These are phyloP conservation scores for Astragalus membranaceus DNA, from an alignment of 306 rosid genomes.

Conservation along the genomic window DNA sequence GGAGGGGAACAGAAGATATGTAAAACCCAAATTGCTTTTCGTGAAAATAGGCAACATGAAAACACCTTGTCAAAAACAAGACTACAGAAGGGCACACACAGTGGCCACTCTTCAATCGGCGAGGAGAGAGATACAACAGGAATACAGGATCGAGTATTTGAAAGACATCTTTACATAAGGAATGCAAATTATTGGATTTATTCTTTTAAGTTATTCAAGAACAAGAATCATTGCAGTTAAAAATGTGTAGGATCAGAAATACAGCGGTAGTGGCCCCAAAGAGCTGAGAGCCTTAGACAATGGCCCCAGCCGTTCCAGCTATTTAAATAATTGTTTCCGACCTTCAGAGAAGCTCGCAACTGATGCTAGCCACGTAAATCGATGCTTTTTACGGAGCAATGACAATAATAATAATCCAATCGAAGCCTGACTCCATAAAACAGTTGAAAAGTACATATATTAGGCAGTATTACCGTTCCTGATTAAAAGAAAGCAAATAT, in stretches of 20 bases:
- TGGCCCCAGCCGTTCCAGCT: background rate
- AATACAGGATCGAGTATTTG: background rate
- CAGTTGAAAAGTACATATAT: constrained; percentile 14
- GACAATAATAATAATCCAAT: constrained; percentile 18
- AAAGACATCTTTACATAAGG: background rate
- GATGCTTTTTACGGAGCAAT: constrained; percentile 14
- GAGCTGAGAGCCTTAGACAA: background rate
- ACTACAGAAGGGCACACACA: background rate
- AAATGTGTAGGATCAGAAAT: background rate
- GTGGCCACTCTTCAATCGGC: background rate
- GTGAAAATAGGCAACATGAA: too few relatives aligned
- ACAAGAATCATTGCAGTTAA: background rate
- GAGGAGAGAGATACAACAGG: too few relatives aligned
- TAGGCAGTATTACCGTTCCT: background rate
- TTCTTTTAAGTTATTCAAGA: background rate
- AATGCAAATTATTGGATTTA: background rate
- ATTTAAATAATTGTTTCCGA: constrained; percentile 5
- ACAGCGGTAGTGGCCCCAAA: background rate
- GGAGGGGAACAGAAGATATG: too few relatives aligned
- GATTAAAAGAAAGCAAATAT: background rate
- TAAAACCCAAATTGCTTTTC: too few relatives aligned
- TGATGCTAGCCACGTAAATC: constrained; percentile 8
- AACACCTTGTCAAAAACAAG: too few relatives aligned
- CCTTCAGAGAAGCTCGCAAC: background rate
- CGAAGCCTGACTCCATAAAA: constrained; percentile 10